These are phyloP conservation scores for Acanthamoeba royreba DNA, from an alignment of 208 protist species.

Conservation along the genomic window DNA sequence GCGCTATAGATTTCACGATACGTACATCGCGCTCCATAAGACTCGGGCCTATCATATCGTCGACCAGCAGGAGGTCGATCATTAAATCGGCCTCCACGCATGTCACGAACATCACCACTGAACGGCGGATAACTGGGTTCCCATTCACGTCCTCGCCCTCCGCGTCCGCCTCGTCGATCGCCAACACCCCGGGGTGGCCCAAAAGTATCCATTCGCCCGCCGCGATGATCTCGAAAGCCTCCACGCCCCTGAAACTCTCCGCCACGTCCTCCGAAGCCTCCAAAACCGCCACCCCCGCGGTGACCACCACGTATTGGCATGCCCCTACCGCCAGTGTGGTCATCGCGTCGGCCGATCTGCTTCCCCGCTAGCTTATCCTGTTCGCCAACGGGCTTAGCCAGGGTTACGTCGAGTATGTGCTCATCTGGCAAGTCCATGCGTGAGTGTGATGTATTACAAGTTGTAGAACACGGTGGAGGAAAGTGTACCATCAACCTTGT, in stretches of 20 bases:
- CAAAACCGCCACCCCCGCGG: not conserved
- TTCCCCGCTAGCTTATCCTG: not conserved
- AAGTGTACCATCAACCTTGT: not conserved
- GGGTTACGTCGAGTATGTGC: not conserved
- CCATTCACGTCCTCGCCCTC: not conserved
- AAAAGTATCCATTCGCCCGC: not conserved
- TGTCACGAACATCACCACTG: no score
- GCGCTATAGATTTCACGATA: no score
- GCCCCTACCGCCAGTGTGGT: not conserved
- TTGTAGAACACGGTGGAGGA: not conserved
- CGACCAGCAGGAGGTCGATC: no score
- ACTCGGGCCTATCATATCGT: no score
- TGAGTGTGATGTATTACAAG: not conserved
- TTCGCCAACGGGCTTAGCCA: not conserved
- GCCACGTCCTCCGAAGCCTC: not conserved
- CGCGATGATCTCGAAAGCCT: not conserved
- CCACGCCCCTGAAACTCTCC: not conserved
- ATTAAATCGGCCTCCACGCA: no score
- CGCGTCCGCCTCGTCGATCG: not conserved
- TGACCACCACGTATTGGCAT: not conserved
- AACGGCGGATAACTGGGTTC: not conserved
- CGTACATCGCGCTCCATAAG: no score
- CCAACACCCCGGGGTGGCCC: not conserved
- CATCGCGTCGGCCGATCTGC: not conserved
- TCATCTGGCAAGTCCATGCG: not conserved